Percentiles rank a stretch among this genome's conserved stretches.
These are phyloP conservation scores for Vachellia collinsii DNA, from an alignment of 306 rosid species.

Conservation along the genomic window DNA sequence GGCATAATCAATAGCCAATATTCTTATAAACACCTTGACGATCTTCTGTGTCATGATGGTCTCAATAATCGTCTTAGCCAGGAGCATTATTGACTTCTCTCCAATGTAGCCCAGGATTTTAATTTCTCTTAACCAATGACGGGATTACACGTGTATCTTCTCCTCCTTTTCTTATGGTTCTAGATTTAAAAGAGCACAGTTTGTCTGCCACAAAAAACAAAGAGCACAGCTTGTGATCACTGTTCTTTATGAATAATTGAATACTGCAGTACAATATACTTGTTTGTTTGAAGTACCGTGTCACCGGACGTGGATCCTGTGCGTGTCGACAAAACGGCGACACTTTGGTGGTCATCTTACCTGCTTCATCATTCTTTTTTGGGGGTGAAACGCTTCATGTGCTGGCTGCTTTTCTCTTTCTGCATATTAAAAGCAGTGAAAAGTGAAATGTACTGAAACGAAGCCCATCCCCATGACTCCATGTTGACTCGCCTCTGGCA, in stretches of 20 bases:
- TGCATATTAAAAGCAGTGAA: constrained; percentile 3
- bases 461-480: background rate
- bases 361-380: background rate
- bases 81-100: constrained; percentile 29
- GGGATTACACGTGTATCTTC: background rate
- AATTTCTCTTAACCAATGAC: background rate
- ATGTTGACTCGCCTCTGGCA: background rate
- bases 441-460: background rate
- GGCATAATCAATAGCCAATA: constrained; percentile 37
- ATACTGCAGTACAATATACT: background rate
- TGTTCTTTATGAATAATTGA: background rate
- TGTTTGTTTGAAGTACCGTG: background rate
- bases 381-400: background rate
- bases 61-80: constrained; percentile 35
- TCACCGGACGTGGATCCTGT: background rate
- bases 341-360: background rate
- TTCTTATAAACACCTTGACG: constrained; percentile 12
- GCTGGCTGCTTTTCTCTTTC: background rate
- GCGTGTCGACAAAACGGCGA: background rate
- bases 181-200: background rate
- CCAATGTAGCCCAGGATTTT: constrained; percentile 16
- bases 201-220: constrained; percentile 3
- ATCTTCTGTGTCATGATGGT: constrained; percentile 32
- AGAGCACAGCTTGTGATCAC: background rate
- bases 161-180: background rate